Base-by-base conservation (phyloP, 164 flowering plant genomes). In the Amborella trichopoda region DNA sequence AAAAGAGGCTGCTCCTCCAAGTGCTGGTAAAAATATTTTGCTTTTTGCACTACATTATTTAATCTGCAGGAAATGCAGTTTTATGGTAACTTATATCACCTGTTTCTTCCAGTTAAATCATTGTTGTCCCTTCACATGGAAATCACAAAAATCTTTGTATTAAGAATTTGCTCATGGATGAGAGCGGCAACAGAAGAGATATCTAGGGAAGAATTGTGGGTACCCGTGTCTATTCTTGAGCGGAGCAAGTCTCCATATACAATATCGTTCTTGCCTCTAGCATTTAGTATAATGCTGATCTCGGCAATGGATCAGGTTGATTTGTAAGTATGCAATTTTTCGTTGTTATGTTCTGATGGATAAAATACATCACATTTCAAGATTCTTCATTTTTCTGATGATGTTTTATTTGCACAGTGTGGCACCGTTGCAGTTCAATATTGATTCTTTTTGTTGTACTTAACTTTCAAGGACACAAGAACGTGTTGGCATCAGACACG, bases 91-190 rank as follows among this genome's bases (percentile, higher is more conserved):
- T n/a, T n/a, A n/a, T n/a, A n/a, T n/a, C n/a, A n/a, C n/a, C n/a
- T n/a, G n/a, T 46, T 4, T 56, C 18, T 33, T 26, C 61, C 87
- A 93, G 99, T 81, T 39, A 55, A 49, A 37, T 83, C 76, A 14
- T 49, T 93, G 51, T 67, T 76, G 38, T 12, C 69, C 2, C 83
- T 93, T 53, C 83, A 79, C 50, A 71, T 70, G 21, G 95, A 88
- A 63, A 61, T 88, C 46, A 70, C 78, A 43, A 93, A 77, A 69
- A 76, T 81, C 50, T 93, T 88, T 61, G 73, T 84, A 57, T 46
- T 71, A 32, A 74, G 99, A 69, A 87, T 88, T 27, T 84, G 99
- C 67, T 79, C 94, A 17, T 85, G 99, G 96, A 81, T 88, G 95
- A 73, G 94, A 34, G 56, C 74, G 46, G 67, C 84, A 23, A 74